A percentile compares a stretch with the other conserved stretches of the same genome.
Evolutionary conservation across 192 early-diverging fungal species (phyloP).

Genomic region (Gorgonomyces haynaldii): DNA sequence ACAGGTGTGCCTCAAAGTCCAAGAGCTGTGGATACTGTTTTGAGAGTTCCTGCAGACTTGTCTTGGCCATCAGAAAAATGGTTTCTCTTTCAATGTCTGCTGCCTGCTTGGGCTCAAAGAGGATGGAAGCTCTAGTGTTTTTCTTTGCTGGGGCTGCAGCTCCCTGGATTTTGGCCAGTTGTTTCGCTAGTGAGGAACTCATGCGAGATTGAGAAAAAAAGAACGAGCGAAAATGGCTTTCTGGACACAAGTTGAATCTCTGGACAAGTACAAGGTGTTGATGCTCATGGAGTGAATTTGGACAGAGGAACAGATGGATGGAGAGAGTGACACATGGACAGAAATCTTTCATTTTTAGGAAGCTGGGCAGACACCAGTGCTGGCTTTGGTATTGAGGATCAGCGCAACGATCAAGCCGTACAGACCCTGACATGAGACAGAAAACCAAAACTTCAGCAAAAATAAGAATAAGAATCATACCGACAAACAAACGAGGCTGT

Average conservation of each 20-base stretch:
- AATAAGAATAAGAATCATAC: conserved; percentile 86
- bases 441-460: conserved; percentile 91
- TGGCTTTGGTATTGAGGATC: conserved; percentile 91
- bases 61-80: conserved; percentile 69
- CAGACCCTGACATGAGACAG: conserved; percentile 40
- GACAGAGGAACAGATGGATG: neutral
- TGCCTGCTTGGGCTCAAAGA: conserved; percentile 72
- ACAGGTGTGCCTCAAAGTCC: conserved; percentile 60
- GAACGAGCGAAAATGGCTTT: too few species aligned
- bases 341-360: neutral
- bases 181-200: conserved; percentile 8
- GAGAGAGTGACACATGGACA: neutral
- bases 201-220: neutral
- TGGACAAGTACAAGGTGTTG: too few species aligned
- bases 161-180: conserved; percentile 13
- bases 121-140: conserved; percentile 59
- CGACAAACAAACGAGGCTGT: conserved; percentile 82
- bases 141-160: conserved; percentile 21
- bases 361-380: conserved; percentile 5
- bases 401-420: conserved; percentile 95
- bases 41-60: conserved; percentile 65
- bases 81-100: conserved; percentile 81
- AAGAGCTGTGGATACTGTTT: conserved; percentile 52
- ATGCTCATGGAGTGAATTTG: neutral
- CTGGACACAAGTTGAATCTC: too few species aligned